These are phyloP conservation scores for Aspergillus biplanus DNA, from an alignment of 495 filamentous ascomycete species.

Conservation along the genomic window DNA sequence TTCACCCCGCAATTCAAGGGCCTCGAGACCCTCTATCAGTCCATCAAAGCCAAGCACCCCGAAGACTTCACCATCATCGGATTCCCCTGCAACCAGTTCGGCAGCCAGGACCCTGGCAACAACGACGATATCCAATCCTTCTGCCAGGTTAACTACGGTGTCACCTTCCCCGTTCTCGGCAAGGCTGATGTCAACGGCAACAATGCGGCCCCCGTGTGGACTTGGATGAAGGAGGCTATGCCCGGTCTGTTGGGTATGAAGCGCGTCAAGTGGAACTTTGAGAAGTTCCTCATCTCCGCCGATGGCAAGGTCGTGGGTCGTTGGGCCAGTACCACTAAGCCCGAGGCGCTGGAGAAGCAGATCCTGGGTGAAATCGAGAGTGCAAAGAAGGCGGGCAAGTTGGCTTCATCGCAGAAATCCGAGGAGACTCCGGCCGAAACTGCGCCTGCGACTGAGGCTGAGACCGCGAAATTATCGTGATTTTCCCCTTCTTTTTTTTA, in stretches of 20 bases:
- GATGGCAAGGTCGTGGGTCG: constrained; percentile 81
- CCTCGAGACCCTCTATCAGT: constrained; percentile 89
- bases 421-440: constrained; percentile 1
- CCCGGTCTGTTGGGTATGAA: constrained; percentile 85
- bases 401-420: constrained; percentile 32
- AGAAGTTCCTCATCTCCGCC: constrained; percentile 90
- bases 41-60: constrained; percentile 65
- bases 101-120: constrained; percentile 81
- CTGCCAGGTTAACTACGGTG: constrained; percentile 94
- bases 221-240: constrained; percentile 86
- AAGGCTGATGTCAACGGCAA: constrained; percentile 94
- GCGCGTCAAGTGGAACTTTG: constrained; percentile 95
- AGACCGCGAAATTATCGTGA: constrained; percentile 23
- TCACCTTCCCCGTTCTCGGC: constrained; percentile 86
- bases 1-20: constrained; percentile 96
- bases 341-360: constrained; percentile 69
- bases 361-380: constrained; percentile 77
- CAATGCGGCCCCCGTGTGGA: constrained; percentile 76
- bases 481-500: constrained; percentile 9
- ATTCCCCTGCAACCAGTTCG: constrained; percentile 99
- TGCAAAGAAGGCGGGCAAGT: constrained; percentile 37
- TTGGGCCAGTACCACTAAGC: constrained; percentile 87
- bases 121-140: constrained; percentile 91
- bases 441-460: neutral
- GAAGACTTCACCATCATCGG: constrained; percentile 85